Evolutionary conservation across 2,329 filamentous ascomycete species (phyloP).

Genomic region (Fusarium fujikuroi): DNA sequence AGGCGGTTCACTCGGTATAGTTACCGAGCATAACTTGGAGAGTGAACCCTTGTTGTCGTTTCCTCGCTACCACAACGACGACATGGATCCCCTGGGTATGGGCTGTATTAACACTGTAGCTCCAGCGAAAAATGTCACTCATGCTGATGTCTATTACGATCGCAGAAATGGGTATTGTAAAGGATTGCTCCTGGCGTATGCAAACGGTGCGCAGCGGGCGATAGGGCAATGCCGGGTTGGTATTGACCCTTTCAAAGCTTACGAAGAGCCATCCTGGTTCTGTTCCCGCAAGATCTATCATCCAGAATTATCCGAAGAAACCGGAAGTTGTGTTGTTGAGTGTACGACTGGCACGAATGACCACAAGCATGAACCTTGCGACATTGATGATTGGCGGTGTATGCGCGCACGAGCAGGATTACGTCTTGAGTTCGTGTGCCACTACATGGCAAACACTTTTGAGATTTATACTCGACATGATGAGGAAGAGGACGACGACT

Average conservation of each 20-base stretch:
- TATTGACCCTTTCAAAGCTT: neutral
- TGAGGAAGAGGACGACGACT: neutral
- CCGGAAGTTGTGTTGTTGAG: neutral
- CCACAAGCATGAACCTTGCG: neutral
- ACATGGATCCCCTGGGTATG: neutral
- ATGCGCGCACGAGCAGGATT: neutral
- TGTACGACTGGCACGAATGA: neutral
- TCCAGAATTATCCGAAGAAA: neutral
- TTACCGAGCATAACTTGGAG: neutral
- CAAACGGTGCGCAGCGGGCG: neutral
- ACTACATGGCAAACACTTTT: neutral
- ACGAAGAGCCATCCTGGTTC: neutral
- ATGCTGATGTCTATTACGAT: neutral
- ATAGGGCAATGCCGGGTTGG: constrained; percentile 3
- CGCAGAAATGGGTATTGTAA: neutral
- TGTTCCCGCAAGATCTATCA: neutral
- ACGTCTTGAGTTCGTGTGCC: neutral
- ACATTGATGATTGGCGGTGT: neutral
- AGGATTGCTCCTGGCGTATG: constrained; percentile 2
- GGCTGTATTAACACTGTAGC: neutral
- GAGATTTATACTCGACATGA: neutral
- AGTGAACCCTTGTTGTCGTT: neutral
- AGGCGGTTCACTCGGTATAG: neutral
- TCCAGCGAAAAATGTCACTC: neutral
- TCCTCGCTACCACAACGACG: neutral